Percentiles rank a stretch among this genome's conserved stretches.
Evolutionary conservation across 2,329 filamentous ascomycete genomes (phyloP).

Genomic region (Ascochyta clinopodiicola): DNA sequence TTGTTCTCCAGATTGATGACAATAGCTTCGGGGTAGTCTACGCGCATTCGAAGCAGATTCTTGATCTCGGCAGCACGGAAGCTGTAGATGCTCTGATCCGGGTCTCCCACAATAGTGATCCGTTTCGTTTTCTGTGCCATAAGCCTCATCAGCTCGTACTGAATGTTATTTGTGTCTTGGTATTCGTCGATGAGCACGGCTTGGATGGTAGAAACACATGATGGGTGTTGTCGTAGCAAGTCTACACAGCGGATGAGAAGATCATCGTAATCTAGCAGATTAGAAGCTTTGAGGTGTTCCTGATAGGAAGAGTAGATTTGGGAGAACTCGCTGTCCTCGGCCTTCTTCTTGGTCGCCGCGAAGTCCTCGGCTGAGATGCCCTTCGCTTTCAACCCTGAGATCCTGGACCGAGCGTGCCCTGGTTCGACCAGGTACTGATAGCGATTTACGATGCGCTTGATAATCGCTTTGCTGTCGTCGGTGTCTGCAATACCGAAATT

Average conservation of each 20-base stretch:
- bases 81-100: conserved; percentile 97
- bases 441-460: conserved; percentile 84
- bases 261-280: conserved; percentile 93
- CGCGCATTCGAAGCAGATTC: conserved; percentile 80
- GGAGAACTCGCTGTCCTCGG: conserved; percentile 70
- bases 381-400: conserved; percentile 69
- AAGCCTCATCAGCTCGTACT: conserved; percentile 92
- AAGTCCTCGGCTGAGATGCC: conserved; percentile 57
- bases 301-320: conserved; percentile 78
- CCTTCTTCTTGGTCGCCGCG: conserved; percentile 49
- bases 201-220: conserved; percentile 87
- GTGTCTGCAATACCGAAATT: conserved; percentile 93
- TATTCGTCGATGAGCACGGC: conserved; percentile 96
- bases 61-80: conserved; percentile 92
- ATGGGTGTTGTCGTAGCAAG: conserved; percentile 73
- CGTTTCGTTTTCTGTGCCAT: conserved; percentile 74
- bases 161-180: conserved; percentile 93
- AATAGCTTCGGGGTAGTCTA: conserved; percentile 77
- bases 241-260: conserved; percentile 83
- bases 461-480: conserved; percentile 77
- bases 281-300: conserved; percentile 73
- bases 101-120: conserved; percentile 96
- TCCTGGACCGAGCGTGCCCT: conserved; percentile 73
- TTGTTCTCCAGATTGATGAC: conserved; percentile 91
- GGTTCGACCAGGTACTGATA: conserved; percentile 72